Evolutionary conservation across 148 eudicot genomes (phyloP).

Genomic region (Drosera capensis): DNA sequence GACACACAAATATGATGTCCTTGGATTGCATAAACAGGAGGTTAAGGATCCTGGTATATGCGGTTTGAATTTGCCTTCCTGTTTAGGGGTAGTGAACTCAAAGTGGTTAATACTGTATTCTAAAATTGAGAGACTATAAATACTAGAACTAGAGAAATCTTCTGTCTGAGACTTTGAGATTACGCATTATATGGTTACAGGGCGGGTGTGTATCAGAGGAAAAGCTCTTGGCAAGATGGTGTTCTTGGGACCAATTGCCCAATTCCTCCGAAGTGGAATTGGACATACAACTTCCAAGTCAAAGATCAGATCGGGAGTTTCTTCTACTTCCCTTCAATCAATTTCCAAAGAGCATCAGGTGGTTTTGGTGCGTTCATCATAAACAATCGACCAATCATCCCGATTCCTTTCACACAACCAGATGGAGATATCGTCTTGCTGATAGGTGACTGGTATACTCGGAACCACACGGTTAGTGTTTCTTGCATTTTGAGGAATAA

Average conservation of each 20-base stretch:
- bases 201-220: conserved; percentile 74
- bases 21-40: no score
- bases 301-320: conserved; percentile 93
- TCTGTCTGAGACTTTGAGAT: no score
- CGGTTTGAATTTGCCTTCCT: no score
- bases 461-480: conserved; percentile 57
- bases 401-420: conserved; percentile 59
- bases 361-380: conserved; percentile 70
- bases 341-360: conserved; percentile 85
- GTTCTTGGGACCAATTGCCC: conserved; percentile 84
- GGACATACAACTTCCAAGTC: conserved; percentile 80
- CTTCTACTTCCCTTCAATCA: conserved; percentile 68
- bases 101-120: no score
- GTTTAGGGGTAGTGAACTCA: no score
- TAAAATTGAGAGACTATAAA: neutral
- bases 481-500: no score
- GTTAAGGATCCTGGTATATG: no score
- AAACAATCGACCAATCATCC: conserved; percentile 36
- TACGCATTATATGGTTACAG: conserved; percentile 12
- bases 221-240: conserved; percentile 94
- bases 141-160: no score
- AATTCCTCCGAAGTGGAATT: conserved; percentile 66
- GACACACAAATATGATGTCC: no score
- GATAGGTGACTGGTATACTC: conserved; percentile 93
- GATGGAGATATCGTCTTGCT: conserved; percentile 62